These are phyloP conservation scores for Nicotiana sylvestris DNA, from an alignment of 257 asterid genomes.

Conservation along the genomic window DNA sequence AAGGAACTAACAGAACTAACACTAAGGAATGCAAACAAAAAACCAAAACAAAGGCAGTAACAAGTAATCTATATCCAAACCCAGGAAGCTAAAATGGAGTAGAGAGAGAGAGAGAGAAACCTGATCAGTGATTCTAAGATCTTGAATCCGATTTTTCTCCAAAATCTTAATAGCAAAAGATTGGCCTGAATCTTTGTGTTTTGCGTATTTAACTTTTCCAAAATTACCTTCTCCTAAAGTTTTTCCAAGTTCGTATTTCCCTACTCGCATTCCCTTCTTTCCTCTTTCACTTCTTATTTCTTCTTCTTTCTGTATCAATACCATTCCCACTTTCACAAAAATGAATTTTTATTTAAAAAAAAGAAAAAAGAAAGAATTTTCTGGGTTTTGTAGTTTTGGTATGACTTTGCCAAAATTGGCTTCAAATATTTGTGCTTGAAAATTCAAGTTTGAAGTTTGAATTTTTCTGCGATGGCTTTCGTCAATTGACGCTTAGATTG, in stretches of 20 bases:
- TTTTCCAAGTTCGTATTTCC: constrained; percentile 79
- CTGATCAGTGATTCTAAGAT: constrained; percentile 77
- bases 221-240: constrained; percentile 95
- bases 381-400: neutral
- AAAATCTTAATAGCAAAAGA: constrained; percentile 76
- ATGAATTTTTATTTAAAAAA: too few species aligned
- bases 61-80: too few species aligned
- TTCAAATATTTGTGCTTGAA: too few species aligned
- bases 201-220: constrained; percentile 87
- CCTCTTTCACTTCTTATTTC: constrained; percentile 6
- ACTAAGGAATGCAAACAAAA: too few species aligned
- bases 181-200: constrained; percentile 49
- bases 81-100: neutral
- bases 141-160: constrained; percentile 62
- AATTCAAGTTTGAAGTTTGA: neutral
- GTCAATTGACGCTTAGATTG: neutral
- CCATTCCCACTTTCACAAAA: constrained; percentile 23
- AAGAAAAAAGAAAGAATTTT: neutral
- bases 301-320: constrained; percentile 27
- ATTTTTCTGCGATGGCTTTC: neutral
- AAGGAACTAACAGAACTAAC: too few species aligned
- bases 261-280: constrained; percentile 54
- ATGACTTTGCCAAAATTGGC: too few species aligned
- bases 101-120: constrained; percentile 7
- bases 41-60: too few species aligned